Evolutionary conservation across 495 filamentous ascomycete species (phyloP).

Genomic region (Penicillium tannophilum): DNA sequence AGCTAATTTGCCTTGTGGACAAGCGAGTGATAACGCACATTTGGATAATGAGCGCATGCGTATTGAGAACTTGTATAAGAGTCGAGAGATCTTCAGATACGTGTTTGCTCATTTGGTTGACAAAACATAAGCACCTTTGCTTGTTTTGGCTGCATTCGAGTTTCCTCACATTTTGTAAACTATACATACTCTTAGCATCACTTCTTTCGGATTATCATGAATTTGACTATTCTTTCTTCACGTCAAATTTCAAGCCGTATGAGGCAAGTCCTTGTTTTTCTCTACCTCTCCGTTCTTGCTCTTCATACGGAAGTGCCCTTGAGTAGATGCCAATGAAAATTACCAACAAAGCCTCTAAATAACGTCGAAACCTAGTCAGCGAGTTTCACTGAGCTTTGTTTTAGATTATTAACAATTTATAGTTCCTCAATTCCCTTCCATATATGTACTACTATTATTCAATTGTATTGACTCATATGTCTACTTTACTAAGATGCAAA

Average conservation of each 20-base stretch:
- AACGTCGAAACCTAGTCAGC: too few species aligned
- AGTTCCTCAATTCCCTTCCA: too few species aligned
- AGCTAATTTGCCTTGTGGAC: constrained; percentile 91
- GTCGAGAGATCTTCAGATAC: constrained; percentile 83
- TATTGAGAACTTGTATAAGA: constrained; percentile 85
- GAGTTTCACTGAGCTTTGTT: too few species aligned
- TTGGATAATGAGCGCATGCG: constrained; percentile 91
- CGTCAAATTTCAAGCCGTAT: background rate
- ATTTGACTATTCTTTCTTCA: background rate
- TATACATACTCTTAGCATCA: constrained; percentile 5
- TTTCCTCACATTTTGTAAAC: constrained; percentile 12
- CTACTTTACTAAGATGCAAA: background rate
- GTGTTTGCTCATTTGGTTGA: constrained; percentile 75
- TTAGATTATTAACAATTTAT: too few species aligned
- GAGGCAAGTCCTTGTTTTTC: background rate
- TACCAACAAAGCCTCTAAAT: too few species aligned
- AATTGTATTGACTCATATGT: background rate
- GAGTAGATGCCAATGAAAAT: too few species aligned
- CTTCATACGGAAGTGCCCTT: too few species aligned
- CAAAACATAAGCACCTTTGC: constrained; percentile 28
- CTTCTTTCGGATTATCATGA: background rate
- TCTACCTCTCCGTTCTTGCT: too few species aligned
- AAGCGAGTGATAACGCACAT: constrained; percentile 93
- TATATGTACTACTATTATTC: background rate
- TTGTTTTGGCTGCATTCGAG: background rate